Evolutionary conservation across 2,329 filamentous ascomycete genomes (phyloP).

Genomic region (Phyllosticta paracitricarpa): DNA sequence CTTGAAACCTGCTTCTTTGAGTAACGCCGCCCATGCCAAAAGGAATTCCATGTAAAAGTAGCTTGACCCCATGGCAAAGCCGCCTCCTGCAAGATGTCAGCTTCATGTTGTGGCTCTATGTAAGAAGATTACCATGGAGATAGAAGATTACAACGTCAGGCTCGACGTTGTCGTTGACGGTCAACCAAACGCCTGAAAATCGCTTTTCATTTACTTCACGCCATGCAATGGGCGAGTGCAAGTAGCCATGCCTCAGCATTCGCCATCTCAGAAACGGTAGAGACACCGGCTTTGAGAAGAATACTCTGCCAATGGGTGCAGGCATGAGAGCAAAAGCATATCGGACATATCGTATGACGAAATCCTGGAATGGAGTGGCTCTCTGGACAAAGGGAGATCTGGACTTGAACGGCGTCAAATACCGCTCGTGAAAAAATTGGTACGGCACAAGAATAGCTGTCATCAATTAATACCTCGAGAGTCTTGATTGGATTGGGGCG

Average conservation of each 20-base stretch:
- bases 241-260: constrained; percentile 61
- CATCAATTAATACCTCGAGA: constrained; percentile 17
- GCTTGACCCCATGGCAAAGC: constrained; percentile 71
- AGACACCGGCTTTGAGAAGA: constrained; percentile 65
- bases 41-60: constrained; percentile 84
- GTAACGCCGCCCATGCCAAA: constrained; percentile 57
- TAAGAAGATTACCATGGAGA: constrained; percentile 51
- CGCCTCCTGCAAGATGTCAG: constrained; percentile 49
- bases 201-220: constrained; percentile 44
- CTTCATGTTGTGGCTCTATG: not conserved
- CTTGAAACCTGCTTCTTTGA: constrained; percentile 54
- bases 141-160: constrained; percentile 78
- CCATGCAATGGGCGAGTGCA: constrained; percentile 55
- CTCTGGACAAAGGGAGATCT: constrained; percentile 56
- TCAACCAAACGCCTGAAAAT: constrained; percentile 61
- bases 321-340: constrained; percentile 68
- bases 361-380: constrained; percentile 65
- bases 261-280: constrained; percentile 67
- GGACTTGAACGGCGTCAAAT: constrained; percentile 35
- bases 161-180: constrained; percentile 46
- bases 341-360: constrained; percentile 66
- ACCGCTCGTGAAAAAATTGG: constrained; percentile 49
- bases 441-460: constrained; percentile 50
- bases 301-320: constrained; percentile 58
- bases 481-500: not conserved